Evolutionary conservation across 768 basidiomycete species (phyloP).

Genomic region (Tremella yokohamensis): DNA sequence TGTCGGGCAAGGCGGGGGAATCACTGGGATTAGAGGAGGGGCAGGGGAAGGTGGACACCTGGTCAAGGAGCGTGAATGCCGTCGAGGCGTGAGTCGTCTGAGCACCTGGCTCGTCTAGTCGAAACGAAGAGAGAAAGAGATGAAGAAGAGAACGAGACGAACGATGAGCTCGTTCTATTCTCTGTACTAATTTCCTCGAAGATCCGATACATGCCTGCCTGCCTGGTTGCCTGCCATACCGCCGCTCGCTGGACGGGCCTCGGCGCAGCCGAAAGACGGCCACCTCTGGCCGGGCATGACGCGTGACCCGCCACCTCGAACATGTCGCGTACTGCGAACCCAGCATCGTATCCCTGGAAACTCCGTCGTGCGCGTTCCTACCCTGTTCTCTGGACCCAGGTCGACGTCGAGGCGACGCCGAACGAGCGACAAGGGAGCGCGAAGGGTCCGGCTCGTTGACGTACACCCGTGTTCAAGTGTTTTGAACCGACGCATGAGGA

Average conservation of each 20-base stretch:
- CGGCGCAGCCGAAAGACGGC: background rate
- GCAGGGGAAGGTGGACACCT: conserved; percentile 3
- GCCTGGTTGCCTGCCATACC: too few relatives aligned
- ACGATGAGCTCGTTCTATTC: background rate
- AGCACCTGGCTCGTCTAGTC: conserved; percentile 41
- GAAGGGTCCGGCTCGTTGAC: too few relatives aligned
- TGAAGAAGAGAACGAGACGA: conserved; percentile 4
- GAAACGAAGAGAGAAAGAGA: conserved; percentile 15
- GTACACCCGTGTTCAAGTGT: too few relatives aligned
- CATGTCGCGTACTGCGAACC: conserved; percentile 6
- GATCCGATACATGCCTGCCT: too few relatives aligned
- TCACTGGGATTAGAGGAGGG: conserved; percentile 1
- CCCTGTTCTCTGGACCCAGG: too few relatives aligned
- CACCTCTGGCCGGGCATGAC: conserved; percentile 4
- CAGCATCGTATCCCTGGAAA: background rate
- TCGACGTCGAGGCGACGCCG: too few relatives aligned
- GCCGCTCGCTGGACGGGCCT: background rate
- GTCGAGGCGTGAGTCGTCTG: conserved; percentile 44
- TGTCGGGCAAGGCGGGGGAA: background rate
- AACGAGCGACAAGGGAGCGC: too few relatives aligned
- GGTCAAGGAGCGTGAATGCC: conserved; percentile 33
- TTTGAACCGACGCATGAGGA: too few relatives aligned
- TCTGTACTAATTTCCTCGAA: too few relatives aligned
- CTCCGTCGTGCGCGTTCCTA: too few relatives aligned
- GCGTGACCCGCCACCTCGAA: conserved; percentile 11